These are phyloP conservation scores for Colletotrichum tropicicola DNA, from an alignment of 2,329 filamentous ascomycete genomes.

Conservation along the genomic window DNA sequence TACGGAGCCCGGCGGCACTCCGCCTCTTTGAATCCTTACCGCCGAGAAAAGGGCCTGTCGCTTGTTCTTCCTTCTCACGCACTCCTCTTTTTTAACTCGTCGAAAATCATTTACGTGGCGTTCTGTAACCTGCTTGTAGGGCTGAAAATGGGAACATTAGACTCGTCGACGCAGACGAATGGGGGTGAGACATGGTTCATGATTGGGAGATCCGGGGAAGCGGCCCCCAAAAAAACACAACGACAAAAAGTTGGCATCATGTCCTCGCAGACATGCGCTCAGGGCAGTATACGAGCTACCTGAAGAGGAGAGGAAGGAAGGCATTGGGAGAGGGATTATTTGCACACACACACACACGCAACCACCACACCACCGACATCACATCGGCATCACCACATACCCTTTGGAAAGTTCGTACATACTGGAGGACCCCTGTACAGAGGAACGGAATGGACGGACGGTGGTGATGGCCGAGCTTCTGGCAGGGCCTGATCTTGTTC, in stretches of 20 bases:
- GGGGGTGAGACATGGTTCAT: conserved; percentile 3
- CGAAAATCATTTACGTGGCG: conserved; percentile 22
- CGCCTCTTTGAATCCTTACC: not conserved
- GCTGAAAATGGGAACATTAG: conserved; percentile 21
- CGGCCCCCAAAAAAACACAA: not conserved
- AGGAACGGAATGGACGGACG: not conserved
- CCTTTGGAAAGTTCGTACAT: conserved; percentile 20
- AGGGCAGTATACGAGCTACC: not conserved
- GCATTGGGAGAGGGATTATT: not conserved
- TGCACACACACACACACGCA: conserved; percentile 35
- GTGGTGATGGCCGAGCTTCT: not conserved
- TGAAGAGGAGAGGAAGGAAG: not conserved
- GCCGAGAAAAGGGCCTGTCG: not conserved
- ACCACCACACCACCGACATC: conserved; percentile 36
- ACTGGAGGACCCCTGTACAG: conserved; percentile 5
- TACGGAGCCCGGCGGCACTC: not conserved
- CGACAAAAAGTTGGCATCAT: no score
- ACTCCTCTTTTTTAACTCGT: conserved; percentile 7
- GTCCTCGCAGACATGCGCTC: no score
- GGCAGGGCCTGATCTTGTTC: not conserved
- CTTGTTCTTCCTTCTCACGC: not conserved
- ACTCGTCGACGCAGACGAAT: conserved; percentile 19
- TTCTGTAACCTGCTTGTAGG: conserved; percentile 13
- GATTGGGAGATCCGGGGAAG: conserved; percentile 3
- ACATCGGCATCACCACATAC: conserved; percentile 13